phyloP scores from a whole-genome alignment of 805 yeast genomes.

The Monosporozyma unispora region DNA sequence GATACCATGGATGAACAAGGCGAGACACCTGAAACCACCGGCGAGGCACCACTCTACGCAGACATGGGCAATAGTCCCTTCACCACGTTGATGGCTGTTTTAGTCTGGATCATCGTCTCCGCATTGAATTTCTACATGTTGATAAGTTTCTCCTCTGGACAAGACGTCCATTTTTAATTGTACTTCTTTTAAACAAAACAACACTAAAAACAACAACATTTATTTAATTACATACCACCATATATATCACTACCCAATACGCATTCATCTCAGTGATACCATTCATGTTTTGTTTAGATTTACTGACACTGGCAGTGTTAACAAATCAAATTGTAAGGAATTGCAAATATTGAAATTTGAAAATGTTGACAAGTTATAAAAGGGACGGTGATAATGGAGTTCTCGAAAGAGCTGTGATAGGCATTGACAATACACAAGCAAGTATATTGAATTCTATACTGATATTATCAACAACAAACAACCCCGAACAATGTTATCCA shows the following conservation, averaged over 20 bases:
- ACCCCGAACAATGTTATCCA: constrained; percentile 10
- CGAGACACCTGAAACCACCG: not conserved
- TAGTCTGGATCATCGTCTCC: constrained; percentile 62
- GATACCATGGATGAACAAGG: not conserved
- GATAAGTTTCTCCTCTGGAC: constrained; percentile 39
- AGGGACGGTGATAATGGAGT: not conserved
- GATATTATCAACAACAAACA: not conserved
- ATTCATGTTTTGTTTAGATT: not conserved
- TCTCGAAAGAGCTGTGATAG: not conserved
- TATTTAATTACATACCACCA: too few species aligned
- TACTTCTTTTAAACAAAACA: not conserved
- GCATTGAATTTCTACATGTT: constrained; percentile 59
- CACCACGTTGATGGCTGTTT: constrained; percentile 42
- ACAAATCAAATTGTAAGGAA: constrained; percentile 1
- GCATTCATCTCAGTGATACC: not conserved
- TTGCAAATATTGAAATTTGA: not conserved
- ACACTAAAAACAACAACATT: too few species aligned
- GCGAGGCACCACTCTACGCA: constrained; percentile 14
- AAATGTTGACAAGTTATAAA: not conserved
- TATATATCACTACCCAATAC: too few species aligned
- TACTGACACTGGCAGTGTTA: not conserved
- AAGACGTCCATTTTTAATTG: constrained; percentile 31
- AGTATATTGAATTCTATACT: too few species aligned
- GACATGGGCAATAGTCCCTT: constrained; percentile 39
- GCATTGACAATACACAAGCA: too few species aligned